A percentile compares a stretch with the other conserved stretches of the same genome.
These are phyloP conservation scores for Pythium guiyangense DNA, from an alignment of 352 stramenopile species.

Conservation along the genomic window DNA sequence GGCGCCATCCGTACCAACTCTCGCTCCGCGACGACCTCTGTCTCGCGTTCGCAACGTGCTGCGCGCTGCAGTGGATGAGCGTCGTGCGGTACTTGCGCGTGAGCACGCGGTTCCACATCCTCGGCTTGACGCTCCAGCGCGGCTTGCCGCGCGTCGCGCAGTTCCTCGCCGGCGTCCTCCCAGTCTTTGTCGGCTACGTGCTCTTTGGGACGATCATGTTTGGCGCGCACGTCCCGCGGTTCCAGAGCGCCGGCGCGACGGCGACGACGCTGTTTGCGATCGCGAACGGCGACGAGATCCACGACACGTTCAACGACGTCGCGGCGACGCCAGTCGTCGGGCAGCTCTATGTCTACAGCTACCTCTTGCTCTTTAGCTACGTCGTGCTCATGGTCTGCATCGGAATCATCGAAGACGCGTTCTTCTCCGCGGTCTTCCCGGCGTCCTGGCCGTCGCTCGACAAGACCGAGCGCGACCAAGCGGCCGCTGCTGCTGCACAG, in stretches of 20 bases:
- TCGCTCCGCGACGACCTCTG: constrained; percentile 51
- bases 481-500: not conserved
- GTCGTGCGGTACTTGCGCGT: constrained; percentile 72
- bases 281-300: constrained; percentile 85
- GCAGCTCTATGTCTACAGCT: constrained; percentile 84
- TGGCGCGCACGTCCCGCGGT: constrained; percentile 70
- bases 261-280: constrained; percentile 83
- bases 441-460: constrained; percentile 51
- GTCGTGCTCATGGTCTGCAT: constrained; percentile 89
- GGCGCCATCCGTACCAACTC: constrained; percentile 47
- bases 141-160: constrained; percentile 66
- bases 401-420: constrained; percentile 86
- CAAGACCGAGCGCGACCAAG: constrained; percentile 15
- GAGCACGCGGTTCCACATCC: constrained; percentile 68
- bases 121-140: constrained; percentile 67
- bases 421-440: constrained; percentile 80
- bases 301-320: constrained; percentile 78
- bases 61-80: constrained; percentile 67
- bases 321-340: constrained; percentile 67
- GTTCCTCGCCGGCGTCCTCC: constrained; percentile 80
- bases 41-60: constrained; percentile 60
- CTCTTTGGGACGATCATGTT: constrained; percentile 87
- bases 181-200: constrained; percentile 83
- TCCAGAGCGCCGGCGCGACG: constrained; percentile 57
- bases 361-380: constrained; percentile 88